Evolutionary conservation across 2,329 filamentous ascomycete species (phyloP).

Genomic region (Xylaria sp.): DNA sequence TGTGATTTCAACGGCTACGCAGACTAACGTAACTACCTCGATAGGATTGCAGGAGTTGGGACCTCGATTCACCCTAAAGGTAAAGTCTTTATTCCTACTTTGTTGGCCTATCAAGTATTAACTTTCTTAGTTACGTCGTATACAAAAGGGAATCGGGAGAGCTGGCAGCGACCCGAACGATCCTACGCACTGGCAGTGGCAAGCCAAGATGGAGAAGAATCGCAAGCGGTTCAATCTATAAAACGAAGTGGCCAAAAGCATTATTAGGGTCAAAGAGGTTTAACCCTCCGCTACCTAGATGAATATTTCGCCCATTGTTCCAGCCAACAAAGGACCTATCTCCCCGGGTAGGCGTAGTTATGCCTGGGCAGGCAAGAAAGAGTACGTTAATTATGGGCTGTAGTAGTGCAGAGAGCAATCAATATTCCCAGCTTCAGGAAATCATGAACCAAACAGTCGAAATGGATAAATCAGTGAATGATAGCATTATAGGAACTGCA

Average conservation of each 20-base stretch:
- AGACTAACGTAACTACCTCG: slow-evolving; percentile 31
- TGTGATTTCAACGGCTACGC: not conserved
- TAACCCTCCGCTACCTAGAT: not conserved
- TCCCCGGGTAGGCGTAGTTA: not conserved
- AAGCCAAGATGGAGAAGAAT: slow-evolving; percentile 89
- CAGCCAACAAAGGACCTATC: not conserved
- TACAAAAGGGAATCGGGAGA: slow-evolving; percentile 86
- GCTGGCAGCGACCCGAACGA: slow-evolving; percentile 75
- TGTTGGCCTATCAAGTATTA: not conserved
- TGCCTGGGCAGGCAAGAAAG: not conserved
- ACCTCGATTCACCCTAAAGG: slow-evolving; percentile 80
- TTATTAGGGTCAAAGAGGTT: not conserved
- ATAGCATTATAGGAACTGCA: not conserved
- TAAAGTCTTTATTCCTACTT: slow-evolving; percentile 60
- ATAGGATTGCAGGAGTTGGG: slow-evolving; percentile 88
- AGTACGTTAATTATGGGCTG: not conserved
- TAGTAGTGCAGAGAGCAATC: not conserved
- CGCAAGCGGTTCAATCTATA: slow-evolving; percentile 93
- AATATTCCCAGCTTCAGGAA: not conserved
- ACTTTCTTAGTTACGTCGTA: slow-evolving; percentile 58
- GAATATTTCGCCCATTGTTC: not conserved
- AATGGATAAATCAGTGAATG: not conserved
- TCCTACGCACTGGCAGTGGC: slow-evolving; percentile 96
- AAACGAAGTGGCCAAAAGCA: slow-evolving; percentile 7
- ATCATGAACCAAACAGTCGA: not conserved